Percentiles rank a stretch among this genome's conserved stretches.
Conservation (phyloP, 2,329 filamentous ascomycete species). For the Monosporascus sp. region DNA sequence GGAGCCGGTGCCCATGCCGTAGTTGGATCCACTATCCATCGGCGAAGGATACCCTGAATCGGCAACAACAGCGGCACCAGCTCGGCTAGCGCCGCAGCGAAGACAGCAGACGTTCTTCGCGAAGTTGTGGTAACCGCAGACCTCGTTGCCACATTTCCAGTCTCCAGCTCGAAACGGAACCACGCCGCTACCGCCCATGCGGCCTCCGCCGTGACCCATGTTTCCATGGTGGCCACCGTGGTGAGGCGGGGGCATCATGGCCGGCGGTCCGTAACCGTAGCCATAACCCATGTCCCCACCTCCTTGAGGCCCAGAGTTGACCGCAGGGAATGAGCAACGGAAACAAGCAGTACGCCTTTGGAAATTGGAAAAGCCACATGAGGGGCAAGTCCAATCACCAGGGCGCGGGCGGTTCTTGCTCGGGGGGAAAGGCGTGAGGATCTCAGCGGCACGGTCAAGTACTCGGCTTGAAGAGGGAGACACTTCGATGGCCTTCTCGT, state of each 20-base stretch:
- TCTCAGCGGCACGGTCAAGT: conserved; percentile 89
- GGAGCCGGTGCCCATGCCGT: conserved; percentile 80
- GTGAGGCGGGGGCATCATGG: conserved; percentile 74
- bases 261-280: conserved; percentile 61
- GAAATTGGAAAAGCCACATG: conserved; percentile 98
- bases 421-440: conserved; percentile 93
- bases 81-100: conserved; percentile 90
- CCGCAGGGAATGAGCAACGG: conserved; percentile 97
- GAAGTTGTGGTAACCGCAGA: conserved; percentile 98
- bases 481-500: conserved; percentile 98
- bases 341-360: conserved; percentile 97
- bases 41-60: conserved; percentile 87
- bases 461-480: conserved; percentile 96
- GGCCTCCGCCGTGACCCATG: conserved; percentile 55
- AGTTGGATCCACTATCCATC: conserved; percentile 80
- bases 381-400: conserved; percentile 98
- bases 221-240: conserved; percentile 57
- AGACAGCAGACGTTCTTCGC: conserved; percentile 98
- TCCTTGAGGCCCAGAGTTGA: conserved; percentile 68
- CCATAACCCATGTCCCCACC: conserved; percentile 40
- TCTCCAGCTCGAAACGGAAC: conserved; percentile 98
- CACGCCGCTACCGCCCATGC: conserved; percentile 76
- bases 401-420: conserved; percentile 97
- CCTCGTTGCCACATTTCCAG: conserved; percentile 98
- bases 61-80: conserved; percentile 87